Conservation (phyloP, 2,329 filamentous ascomycete genomes). For the Exserohilum rostratum region DNA sequence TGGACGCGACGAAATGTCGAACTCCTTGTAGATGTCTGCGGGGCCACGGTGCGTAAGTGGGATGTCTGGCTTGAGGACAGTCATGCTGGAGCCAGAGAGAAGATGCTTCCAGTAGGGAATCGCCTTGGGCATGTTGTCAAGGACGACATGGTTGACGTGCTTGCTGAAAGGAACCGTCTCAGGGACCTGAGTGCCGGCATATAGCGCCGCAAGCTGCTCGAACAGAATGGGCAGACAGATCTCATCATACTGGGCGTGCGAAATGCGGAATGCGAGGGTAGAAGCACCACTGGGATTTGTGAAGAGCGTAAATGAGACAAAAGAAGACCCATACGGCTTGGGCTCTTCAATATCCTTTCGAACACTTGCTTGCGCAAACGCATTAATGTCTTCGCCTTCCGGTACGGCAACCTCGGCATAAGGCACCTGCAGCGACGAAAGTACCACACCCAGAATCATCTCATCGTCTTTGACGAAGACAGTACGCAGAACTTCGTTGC, state of each 20-base stretch:
- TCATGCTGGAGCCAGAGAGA: constrained; percentile 61
- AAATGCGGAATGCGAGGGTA: constrained; percentile 66
- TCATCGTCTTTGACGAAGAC: constrained; percentile 63
- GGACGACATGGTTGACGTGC: constrained; percentile 52
- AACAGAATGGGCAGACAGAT: constrained; percentile 69
- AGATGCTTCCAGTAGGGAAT: constrained; percentile 67
- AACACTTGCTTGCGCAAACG: constrained; percentile 62
- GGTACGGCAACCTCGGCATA: constrained; percentile 49
- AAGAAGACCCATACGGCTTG: constrained; percentile 62
- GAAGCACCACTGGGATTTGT: constrained; percentile 60
- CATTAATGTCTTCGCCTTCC: constrained; percentile 58
- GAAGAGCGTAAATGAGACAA: constrained; percentile 54
- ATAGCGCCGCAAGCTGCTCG: constrained; percentile 64
- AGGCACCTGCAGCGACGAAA: constrained; percentile 60
- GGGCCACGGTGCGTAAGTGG: constrained; percentile 36
- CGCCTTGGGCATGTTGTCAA: constrained; percentile 53
- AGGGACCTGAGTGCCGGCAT: constrained; percentile 44
- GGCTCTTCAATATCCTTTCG: constrained; percentile 61
- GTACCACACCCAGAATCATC: constrained; percentile 63
- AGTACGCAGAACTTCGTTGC: constrained; percentile 69
- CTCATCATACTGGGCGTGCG: constrained; percentile 73
- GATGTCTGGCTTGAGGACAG: constrained; percentile 43
- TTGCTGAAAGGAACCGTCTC: constrained; percentile 52
- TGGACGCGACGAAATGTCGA: constrained; percentile 51
- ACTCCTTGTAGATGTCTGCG: constrained; percentile 40